These are phyloP conservation scores for Aspergillus sp. DNA, from an alignment of 2,329 filamentous ascomycete species.

Conservation along the genomic window DNA sequence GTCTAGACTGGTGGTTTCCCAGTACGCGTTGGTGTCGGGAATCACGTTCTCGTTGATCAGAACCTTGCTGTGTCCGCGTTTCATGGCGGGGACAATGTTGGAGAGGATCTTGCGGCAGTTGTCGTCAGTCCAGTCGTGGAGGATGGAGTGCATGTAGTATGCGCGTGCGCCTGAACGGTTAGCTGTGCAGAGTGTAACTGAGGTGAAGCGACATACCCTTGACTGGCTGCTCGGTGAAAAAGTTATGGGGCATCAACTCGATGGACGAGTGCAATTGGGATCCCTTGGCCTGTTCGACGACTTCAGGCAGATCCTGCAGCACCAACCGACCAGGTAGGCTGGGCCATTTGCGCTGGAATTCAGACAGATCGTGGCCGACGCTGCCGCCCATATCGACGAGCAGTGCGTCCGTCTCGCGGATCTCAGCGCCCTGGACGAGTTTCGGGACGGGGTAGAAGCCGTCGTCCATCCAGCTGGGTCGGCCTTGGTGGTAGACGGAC, in stretches of 20 bases:
- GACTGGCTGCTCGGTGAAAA: conserved; percentile 43
- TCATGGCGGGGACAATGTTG: conserved; percentile 28
- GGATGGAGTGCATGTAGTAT: conserved; percentile 29
- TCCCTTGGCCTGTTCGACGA: conserved; percentile 22
- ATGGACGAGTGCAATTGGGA: conserved; percentile 10
- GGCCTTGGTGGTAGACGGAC: conserved; percentile 13
- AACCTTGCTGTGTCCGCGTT: conserved; percentile 36
- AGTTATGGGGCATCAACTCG: conserved; percentile 38
- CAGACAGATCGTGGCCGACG: conserved; percentile 35
- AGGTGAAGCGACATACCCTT: conserved; percentile 23
- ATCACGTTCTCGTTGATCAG: conserved; percentile 42
- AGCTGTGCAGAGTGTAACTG: not conserved
- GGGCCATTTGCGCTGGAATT: conserved; percentile 33
- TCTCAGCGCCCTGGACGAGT: conserved; percentile 8
- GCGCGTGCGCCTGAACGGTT: conserved; percentile 26
- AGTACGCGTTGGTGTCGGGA: conserved; percentile 26
- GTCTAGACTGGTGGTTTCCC: conserved; percentile 31
- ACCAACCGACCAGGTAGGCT: conserved; percentile 38
- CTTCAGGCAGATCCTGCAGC: conserved; percentile 44
- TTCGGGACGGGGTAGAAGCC: conserved; percentile 22
- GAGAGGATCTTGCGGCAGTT: conserved; percentile 26
- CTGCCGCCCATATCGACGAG: conserved; percentile 42
- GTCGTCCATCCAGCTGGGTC: conserved; percentile 18
- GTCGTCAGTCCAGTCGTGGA: conserved; percentile 33
- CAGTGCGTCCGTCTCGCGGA: conserved; percentile 10